Conservation (phyloP, 495 filamentous ascomycete species). For the Xylaria cubensis region DNA sequence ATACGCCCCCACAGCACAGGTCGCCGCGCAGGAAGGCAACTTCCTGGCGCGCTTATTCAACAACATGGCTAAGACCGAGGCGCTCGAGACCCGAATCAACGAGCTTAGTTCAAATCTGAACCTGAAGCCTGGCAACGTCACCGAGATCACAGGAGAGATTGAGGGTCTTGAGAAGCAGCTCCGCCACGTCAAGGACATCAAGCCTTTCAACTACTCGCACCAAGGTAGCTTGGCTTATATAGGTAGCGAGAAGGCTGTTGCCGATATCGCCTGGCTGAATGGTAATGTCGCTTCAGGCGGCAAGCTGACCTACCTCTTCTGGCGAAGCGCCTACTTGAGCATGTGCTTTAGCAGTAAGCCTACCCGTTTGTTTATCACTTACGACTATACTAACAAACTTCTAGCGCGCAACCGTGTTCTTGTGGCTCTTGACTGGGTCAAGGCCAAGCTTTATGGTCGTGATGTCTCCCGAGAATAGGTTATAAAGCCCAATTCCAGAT, state of each 20-base stretch:
- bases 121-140: slow-evolving; percentile 59
- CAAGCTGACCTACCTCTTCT: slow-evolving; percentile 88
- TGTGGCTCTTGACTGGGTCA: slow-evolving; percentile 92
- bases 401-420: slow-evolving; percentile 88
- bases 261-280: slow-evolving; percentile 96
- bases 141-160: slow-evolving; percentile 77
- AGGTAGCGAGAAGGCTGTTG: slow-evolving; percentile 95
- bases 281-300: slow-evolving; percentile 92
- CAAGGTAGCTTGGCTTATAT: slow-evolving; percentile 98
- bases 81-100: slow-evolving; percentile 74
- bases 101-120: slow-evolving; percentile 61
- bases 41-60: slow-evolving; percentile 97
- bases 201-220: slow-evolving; percentile 97
- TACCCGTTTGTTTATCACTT: not conserved
- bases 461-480: slow-evolving; percentile 91
- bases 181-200: slow-evolving; percentile 87
- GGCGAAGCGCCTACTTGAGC: slow-evolving; percentile 95
- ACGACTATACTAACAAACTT: slow-evolving; percentile 31
- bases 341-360: slow-evolving; percentile 99
- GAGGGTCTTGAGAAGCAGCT: slow-evolving; percentile 84
- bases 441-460: slow-evolving; percentile 93
- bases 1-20: slow-evolving; percentile 97
- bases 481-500: not conserved
- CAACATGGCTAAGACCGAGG: slow-evolving; percentile 91
- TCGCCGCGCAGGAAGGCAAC: slow-evolving; percentile 92